Conservation (phyloP, 352 stramenopile species). For the Globisporangium takayamanum region DNA sequence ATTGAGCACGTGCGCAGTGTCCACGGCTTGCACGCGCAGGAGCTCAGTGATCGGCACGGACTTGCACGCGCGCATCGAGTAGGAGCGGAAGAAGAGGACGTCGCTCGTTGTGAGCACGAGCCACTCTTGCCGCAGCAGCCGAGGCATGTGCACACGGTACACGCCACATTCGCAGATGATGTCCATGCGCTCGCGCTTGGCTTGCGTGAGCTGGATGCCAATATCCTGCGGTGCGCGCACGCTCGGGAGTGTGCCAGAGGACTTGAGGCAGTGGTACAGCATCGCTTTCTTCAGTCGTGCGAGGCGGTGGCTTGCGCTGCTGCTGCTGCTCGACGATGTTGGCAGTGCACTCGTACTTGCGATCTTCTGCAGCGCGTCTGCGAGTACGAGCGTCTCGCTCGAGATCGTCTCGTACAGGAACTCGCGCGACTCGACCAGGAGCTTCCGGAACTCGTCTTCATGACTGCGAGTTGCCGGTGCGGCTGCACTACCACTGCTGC, state of each 20-base stretch:
- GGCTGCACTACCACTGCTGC: constrained; percentile 21
- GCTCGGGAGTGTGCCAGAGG: constrained; percentile 29
- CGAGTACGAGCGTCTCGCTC: constrained; percentile 42
- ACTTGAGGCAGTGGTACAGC: constrained; percentile 57
- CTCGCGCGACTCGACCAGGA: constrained; percentile 52
- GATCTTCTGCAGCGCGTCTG: constrained; percentile 34
- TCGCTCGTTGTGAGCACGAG: constrained; percentile 45
- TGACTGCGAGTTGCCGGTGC: constrained; percentile 20
- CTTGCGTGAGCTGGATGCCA: constrained; percentile 46
- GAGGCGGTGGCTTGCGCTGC: constrained; percentile 1
- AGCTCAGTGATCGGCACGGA: constrained; percentile 40
- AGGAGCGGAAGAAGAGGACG: constrained; percentile 69
- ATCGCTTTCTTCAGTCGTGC: constrained; percentile 33
- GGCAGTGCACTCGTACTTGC: not conserved
- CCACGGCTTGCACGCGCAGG: constrained; percentile 29
- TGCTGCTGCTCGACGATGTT: constrained; percentile 12
- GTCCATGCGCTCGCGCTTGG: constrained; percentile 43
- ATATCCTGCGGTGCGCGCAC: constrained; percentile 45
- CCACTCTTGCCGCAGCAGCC: constrained; percentile 70
- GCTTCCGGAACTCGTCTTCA: constrained; percentile 31
- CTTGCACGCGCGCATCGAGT: constrained; percentile 34
- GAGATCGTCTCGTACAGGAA: constrained; percentile 67
- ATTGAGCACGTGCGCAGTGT: constrained; percentile 25
- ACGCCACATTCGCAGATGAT: constrained; percentile 53
- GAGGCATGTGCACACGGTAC: constrained; percentile 46